These are phyloP conservation scores for Plectranthus barbatus DNA, from an alignment of 257 asterid species.

Conservation along the genomic window DNA sequence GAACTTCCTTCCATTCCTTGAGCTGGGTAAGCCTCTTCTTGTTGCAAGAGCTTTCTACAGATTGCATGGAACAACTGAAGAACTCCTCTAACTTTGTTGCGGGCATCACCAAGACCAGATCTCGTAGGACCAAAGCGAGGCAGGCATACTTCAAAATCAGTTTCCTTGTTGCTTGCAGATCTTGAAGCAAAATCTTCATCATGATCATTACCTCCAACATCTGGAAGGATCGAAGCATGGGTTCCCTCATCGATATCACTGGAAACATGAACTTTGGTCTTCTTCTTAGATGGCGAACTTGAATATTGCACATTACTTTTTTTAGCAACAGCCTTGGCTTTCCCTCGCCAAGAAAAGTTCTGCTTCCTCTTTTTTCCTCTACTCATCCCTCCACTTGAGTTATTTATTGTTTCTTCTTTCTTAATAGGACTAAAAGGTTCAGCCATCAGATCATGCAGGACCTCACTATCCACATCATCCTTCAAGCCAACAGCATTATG, in stretches of 20 bases:
- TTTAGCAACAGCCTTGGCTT: slow-evolving; percentile 32
- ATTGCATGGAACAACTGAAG: slow-evolving; percentile 51
- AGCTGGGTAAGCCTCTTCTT: slow-evolving; percentile 50
- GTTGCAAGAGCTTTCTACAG: slow-evolving; percentile 74
- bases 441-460: slow-evolving; percentile 32
- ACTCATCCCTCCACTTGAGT: slow-evolving; percentile 4
- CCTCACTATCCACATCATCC: slow-evolving; percentile 23
- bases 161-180: slow-evolving; percentile 11
- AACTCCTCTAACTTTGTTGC: slow-evolving; percentile 60
- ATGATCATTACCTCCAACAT: slow-evolving; percentile 13
- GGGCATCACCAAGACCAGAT: slow-evolving; percentile 57
- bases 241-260: slow-evolving; percentile 19
- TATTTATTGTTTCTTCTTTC: slow-evolving; percentile 13
- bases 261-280: slow-evolving; percentile 12
- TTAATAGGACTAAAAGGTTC: slow-evolving; percentile 19
- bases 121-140: slow-evolving; percentile 65
- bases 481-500: slow-evolving; percentile 5
- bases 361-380: slow-evolving; percentile 21
- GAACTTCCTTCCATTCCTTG: slow-evolving; percentile 34
- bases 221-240: slow-evolving; percentile 17
- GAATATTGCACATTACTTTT: slow-evolving; percentile 14
- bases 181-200: slow-evolving; percentile 14
- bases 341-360: slow-evolving; percentile 18
- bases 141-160: slow-evolving; percentile 27
- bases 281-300: slow-evolving; percentile 23